Evolutionary conservation across 805 yeast genomes (phyloP), one percentile per base, ranked within the genome.

Genomic region (Schizosaccharomyces lindneri): DNA sequence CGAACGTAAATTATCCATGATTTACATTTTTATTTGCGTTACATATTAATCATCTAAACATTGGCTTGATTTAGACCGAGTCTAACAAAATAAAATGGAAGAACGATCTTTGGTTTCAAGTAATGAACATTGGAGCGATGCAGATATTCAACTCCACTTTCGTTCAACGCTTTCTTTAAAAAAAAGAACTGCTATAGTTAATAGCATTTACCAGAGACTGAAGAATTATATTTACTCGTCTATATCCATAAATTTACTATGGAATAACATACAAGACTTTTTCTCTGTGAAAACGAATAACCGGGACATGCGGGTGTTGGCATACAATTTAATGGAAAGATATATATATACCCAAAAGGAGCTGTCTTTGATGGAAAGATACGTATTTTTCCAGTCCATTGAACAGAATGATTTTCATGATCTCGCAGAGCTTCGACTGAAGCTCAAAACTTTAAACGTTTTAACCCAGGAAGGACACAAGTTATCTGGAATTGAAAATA

Each of bases 321-420:
- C 82, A 0, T 69, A 85, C 43, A 69, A 74, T 19, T 72, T 87
- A 29, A 69, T 85, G 67, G 67, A 71, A 5, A 74, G 75, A 61
- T 84, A 95, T 69, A 79, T 84, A 7, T 81, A 80, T 31, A 39
- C 62, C 4, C 64, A 65, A 24, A 59, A 55, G 63, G 82, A 80
- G 55, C 66, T 73, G 9, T 71, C 75, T 17, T 73, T 80, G 7
- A 76, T 79, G 0, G 74, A 79, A 6, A 72, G 77, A 60, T 67
- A 81, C 61, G 73, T 77, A 61, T 84, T 81, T 70, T 87, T 82
- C 69, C 74, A 78, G 62, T 84, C 82, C 60, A 78, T 85, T 0
- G 69, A 79, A 63, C 77, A 82, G 63, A 67, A 74, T 19, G 65
- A 73, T 46, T 65, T 75, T 17, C 80, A 80, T 62, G 76, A 76